These are phyloP conservation scores for Fomitopsis palustris DNA, from an alignment of 1,284 basidiomycete genomes.

Conservation along the genomic window DNA sequence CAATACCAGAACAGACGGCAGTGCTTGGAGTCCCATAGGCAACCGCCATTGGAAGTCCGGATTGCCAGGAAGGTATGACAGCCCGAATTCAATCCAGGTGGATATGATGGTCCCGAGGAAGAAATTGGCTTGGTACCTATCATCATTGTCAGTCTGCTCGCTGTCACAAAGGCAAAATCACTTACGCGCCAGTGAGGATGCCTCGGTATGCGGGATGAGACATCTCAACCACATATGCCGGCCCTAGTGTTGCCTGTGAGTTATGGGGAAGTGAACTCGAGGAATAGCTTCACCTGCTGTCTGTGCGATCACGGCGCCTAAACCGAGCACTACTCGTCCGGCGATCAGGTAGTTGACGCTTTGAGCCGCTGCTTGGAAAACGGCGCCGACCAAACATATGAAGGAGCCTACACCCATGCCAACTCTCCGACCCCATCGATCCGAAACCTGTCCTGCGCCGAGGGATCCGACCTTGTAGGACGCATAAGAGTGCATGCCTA, in stretches of 20 bases:
- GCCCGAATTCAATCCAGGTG: slow-evolving; percentile 22
- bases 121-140: slow-evolving; percentile 17
- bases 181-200: slow-evolving; percentile 18
- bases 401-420: slow-evolving; percentile 20
- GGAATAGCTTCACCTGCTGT: slow-evolving; percentile 24
- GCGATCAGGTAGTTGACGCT: slow-evolving; percentile 23
- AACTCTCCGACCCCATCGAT: slow-evolving; percentile 18
- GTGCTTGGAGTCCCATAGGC: slow-evolving; percentile 18
- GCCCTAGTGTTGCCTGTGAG: slow-evolving; percentile 16
- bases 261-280: background rate
- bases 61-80: slow-evolving; percentile 15
- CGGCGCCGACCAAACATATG: slow-evolving; percentile 18
- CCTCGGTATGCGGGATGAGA: slow-evolving; percentile 38
- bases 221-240: slow-evolving; percentile 41
- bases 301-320: slow-evolving; percentile 29
- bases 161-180: background rate
- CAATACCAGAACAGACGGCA: slow-evolving; percentile 19
- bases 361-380: slow-evolving; percentile 18
- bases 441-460: slow-evolving; percentile 19
- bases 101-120: slow-evolving; percentile 22
- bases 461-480: slow-evolving; percentile 9
- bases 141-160: background rate
- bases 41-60: slow-evolving; percentile 21
- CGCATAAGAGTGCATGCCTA: background rate
- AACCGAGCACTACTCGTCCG: slow-evolving; percentile 32